These are phyloP conservation scores for Selenicereus undatus DNA, from an alignment of 148 eudicot genomes.

Conservation along the genomic window DNA sequence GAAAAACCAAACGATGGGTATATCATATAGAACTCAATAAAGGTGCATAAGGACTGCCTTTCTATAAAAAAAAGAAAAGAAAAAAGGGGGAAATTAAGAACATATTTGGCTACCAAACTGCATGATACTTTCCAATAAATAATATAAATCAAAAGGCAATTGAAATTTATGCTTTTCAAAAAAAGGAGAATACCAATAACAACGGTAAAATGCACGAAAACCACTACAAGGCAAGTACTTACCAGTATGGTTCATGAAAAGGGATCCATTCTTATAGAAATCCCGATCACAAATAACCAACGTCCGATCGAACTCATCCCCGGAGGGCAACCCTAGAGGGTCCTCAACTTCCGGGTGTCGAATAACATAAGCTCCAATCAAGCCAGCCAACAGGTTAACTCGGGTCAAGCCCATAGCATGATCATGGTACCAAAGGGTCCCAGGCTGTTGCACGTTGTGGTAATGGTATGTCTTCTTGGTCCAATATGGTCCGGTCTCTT, in stretches of 20 bases:
- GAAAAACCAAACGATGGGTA: no score
- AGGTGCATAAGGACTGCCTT: no score
- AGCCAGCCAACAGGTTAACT: slow-evolving; percentile 74
- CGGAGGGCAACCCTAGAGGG: slow-evolving; percentile 55
- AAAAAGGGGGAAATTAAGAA: slow-evolving; percentile 31
- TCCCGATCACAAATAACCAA: slow-evolving; percentile 61
- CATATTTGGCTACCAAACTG: slow-evolving; percentile 41
- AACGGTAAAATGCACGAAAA: background rate
- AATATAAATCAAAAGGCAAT: no score
- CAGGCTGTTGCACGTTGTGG: slow-evolving; percentile 67
- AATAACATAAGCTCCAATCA: slow-evolving; percentile 65
- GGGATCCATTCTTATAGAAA: slow-evolving; percentile 54
- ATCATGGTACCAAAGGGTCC: slow-evolving; percentile 85
- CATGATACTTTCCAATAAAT: no score
- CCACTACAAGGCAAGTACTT: background rate
- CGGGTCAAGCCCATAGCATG: slow-evolving; percentile 93
- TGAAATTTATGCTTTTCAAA: slow-evolving; percentile 16
- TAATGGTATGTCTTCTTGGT: slow-evolving; percentile 47
- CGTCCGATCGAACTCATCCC: slow-evolving; percentile 55
- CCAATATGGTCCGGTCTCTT: slow-evolving; percentile 58
- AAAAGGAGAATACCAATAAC: no score
- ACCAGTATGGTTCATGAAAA: slow-evolving; percentile 68
- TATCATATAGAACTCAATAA: no score
- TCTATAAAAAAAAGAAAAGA: no score
- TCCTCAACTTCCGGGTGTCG: slow-evolving; percentile 50